Evolutionary conservation across 2,329 filamentous ascomycete genomes (phyloP).

Genomic region (Ascomycota sp.): DNA sequence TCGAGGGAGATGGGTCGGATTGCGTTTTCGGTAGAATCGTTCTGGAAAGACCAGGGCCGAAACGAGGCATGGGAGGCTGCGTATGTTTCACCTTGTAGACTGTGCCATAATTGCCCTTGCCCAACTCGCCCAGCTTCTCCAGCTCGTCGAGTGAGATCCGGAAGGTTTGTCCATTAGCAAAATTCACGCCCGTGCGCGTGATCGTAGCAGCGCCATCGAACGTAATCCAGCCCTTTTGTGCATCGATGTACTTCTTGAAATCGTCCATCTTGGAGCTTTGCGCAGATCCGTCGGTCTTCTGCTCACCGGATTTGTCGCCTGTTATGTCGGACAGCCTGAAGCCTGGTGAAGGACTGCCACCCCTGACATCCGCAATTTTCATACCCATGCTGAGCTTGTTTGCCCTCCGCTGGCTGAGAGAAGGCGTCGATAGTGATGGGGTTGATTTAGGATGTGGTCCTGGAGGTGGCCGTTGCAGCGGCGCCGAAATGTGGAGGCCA

Average conservation of each 20-base stretch:
- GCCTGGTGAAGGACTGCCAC: constrained; percentile 11
- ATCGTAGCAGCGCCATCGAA: constrained; percentile 88
- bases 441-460: constrained; percentile 32
- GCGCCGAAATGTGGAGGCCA: constrained; percentile 20
- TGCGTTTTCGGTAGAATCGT: constrained; percentile 18
- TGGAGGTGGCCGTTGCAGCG: constrained; percentile 23
- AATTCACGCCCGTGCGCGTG: constrained; percentile 76
- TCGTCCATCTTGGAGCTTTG: constrained; percentile 33
- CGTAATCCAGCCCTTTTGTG: constrained; percentile 73
- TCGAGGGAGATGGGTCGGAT: constrained; percentile 13
- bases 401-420: constrained; percentile 46
- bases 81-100: constrained; percentile 92
- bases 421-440: constrained; percentile 29
- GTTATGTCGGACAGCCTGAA: constrained; percentile 24
- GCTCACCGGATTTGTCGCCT: constrained; percentile 4
- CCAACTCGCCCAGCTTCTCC: constrained; percentile 77
- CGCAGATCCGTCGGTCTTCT: constrained; percentile 14
- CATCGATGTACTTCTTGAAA: constrained; percentile 66
- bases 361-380: constrained; percentile 34
- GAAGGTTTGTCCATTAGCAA: constrained; percentile 74
- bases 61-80: constrained; percentile 36
- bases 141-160: constrained; percentile 92
- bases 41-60: constrained; percentile 35
- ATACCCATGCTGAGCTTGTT: constrained; percentile 24
- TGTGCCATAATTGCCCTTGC: constrained; percentile 95